A percentile compares a stretch with the other conserved stretches of the same genome.
Conservation (phyloP, 495 filamentous ascomycete genomes). For the Podospora fimiseda region DNA sequence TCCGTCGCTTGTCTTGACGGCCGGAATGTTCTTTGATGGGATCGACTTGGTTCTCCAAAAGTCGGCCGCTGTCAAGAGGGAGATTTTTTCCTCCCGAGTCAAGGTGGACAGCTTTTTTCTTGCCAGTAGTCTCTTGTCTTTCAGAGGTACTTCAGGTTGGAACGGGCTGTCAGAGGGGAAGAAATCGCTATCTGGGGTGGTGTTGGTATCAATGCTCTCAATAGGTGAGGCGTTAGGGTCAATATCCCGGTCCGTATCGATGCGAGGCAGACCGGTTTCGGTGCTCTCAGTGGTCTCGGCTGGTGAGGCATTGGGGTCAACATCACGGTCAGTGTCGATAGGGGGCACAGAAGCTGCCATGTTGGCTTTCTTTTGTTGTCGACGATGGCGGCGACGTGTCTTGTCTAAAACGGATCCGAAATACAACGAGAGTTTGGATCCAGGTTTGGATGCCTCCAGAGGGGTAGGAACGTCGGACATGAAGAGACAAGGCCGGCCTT, state of each 20-base stretch:
- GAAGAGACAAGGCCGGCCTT: no score
- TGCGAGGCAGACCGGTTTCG: constrained; percentile 27
- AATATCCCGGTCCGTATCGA: constrained; percentile 26
- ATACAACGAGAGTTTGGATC: background rate
- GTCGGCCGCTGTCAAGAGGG: constrained; percentile 58
- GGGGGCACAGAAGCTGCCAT: constrained; percentile 14
- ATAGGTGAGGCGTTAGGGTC: constrained; percentile 36
- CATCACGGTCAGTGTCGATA: constrained; percentile 25
- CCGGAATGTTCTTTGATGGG: constrained; percentile 60
- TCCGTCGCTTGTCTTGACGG: constrained; percentile 69
- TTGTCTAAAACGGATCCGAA: no score
- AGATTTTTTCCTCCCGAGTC: constrained; percentile 52
- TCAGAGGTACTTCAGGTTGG: constrained; percentile 20
- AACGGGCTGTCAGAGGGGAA: constrained; percentile 44
- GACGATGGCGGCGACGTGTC: background rate
- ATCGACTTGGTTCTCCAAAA: constrained; percentile 74
- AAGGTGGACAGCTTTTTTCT: constrained; percentile 39
- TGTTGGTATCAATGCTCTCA: constrained; percentile 36
- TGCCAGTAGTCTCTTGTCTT: constrained; percentile 32
- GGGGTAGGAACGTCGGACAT: no score
- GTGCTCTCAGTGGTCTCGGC: constrained; percentile 36
- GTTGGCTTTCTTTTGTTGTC: background rate
- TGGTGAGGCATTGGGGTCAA: constrained; percentile 35
- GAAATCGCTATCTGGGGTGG: constrained; percentile 44
- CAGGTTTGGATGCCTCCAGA: background rate